Evolutionary conservation across 2,329 filamentous ascomycete genomes (phyloP).

Genomic region (Triangularia setosa): DNA sequence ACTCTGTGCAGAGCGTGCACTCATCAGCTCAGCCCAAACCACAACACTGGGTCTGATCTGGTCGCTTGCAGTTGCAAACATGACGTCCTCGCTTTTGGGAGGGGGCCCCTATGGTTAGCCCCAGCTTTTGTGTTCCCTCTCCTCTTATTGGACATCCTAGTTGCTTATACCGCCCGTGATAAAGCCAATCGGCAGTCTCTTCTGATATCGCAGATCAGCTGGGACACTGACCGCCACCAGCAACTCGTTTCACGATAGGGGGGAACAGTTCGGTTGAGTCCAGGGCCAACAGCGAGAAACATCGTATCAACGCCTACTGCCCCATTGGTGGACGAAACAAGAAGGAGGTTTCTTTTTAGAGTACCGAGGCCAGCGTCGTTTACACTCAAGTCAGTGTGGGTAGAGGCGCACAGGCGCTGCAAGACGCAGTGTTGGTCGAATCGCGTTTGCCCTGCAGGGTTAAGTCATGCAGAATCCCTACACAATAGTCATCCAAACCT

Average conservation of each 20-base stretch:
- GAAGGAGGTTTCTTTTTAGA: not conserved
- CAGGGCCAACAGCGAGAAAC: not conserved
- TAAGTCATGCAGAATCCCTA: not conserved
- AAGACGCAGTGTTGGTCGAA: not conserved
- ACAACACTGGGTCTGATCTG: conserved; percentile 20
- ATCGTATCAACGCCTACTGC: not conserved
- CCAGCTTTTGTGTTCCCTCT: too few relatives aligned
- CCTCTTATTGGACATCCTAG: not conserved
- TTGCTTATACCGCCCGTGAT: not conserved
- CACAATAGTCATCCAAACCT: not conserved
- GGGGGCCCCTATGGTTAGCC: not conserved
- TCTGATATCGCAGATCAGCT: not conserved
- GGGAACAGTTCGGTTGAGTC: not conserved
- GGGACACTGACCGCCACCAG: not conserved
- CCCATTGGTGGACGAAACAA: not conserved
- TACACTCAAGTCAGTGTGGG: not conserved
- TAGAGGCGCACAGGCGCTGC: not conserved
- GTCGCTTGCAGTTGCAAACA: conserved; percentile 6
- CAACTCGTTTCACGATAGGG: not conserved
- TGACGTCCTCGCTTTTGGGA: not conserved
- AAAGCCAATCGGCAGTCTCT: not conserved
- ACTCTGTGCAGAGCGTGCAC: not conserved
- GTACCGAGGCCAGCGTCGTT: not conserved
- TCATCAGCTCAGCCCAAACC: conserved; percentile 20
- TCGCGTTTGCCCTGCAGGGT: not conserved